A percentile compares a stretch with the other conserved stretches of the same genome.
Evolutionary conservation across 1,284 basidiomycete species (phyloP).

Genomic region (Ustilago bromivora): DNA sequence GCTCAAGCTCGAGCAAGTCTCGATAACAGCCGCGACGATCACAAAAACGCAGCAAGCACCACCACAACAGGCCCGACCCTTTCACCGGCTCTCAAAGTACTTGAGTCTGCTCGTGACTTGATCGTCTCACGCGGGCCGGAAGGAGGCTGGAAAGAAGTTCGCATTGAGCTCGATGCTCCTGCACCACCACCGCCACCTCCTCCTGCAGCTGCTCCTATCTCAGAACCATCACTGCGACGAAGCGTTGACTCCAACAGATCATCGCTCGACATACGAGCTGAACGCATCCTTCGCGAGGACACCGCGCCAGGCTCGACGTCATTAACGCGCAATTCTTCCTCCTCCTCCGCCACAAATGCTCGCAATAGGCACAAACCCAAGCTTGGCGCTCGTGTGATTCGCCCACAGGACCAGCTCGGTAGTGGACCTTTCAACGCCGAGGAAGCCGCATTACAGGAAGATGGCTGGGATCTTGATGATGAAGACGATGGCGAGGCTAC

Average conservation of each 20-base stretch:
- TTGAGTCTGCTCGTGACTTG: constrained; percentile 36
- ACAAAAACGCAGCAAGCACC: not conserved
- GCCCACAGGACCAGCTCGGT: constrained; percentile 57
- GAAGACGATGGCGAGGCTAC: constrained; percentile 28
- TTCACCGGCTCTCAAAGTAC: constrained; percentile 29
- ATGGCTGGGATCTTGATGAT: constrained; percentile 58
- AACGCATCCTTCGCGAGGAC: constrained; percentile 26
- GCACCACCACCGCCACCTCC: constrained; percentile 18
- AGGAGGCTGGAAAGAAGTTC: constrained; percentile 44
- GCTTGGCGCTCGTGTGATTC: constrained; percentile 54
- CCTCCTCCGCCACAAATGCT: constrained; percentile 23
- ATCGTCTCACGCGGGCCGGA: constrained; percentile 28
- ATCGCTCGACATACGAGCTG: constrained; percentile 17
- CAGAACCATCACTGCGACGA: not conserved
- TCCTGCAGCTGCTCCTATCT: not conserved
- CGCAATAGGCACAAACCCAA: constrained; percentile 41
- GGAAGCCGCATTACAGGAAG: constrained; percentile 42
- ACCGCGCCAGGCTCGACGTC: constrained; percentile 15
- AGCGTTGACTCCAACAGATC: constrained; percentile 15
- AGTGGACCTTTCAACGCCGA: constrained; percentile 58
- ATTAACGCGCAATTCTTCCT: constrained; percentile 40
- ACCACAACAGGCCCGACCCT: not conserved
- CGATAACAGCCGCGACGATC: not conserved
- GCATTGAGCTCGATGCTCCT: constrained; percentile 32
- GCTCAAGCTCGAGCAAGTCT: not conserved